Conservation (phyloP, 106 monocot species). For the Dactylorhiza incarnata region DNA sequence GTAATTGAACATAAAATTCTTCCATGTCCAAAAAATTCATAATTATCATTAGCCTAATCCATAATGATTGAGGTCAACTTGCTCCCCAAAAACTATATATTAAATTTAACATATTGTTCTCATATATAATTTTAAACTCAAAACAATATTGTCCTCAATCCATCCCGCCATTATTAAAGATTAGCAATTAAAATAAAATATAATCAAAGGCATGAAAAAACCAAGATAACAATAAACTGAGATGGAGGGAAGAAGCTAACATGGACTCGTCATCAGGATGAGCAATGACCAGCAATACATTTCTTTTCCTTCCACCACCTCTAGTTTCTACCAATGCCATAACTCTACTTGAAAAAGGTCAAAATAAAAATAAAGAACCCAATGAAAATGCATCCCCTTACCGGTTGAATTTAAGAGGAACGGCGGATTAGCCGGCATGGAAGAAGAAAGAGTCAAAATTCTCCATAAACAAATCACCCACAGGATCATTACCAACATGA, state of each 20-base stretch:
- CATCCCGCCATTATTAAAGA: background rate
- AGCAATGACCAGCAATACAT: constrained; percentile 65
- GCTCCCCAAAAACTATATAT: background rate
- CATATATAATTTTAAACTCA: background rate
- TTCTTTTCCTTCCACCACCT: constrained; percentile 25
- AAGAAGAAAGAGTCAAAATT: constrained; percentile 13
- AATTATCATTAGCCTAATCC: too few relatives aligned
- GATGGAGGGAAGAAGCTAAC: constrained; percentile 30
- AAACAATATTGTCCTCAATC: background rate
- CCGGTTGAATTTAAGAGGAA: constrained; percentile 12
- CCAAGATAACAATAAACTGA: background rate
- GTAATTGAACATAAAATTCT: background rate
- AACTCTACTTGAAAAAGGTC: background rate
- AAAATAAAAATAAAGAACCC: background rate
- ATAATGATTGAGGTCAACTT: too few relatives aligned
- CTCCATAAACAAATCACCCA: constrained; percentile 26
- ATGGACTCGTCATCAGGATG: constrained; percentile 99
- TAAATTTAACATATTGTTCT: background rate
- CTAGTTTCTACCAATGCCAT: constrained; percentile 8
- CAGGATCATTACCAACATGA: background rate
- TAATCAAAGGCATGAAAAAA: background rate
- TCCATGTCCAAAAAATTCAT: background rate
- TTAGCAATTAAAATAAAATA: background rate
- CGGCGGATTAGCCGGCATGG: background rate
- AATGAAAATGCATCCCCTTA: background rate